Evolutionary conservation across 1,139 yeast species (phyloP).

Genomic region (Spathaspora sp.): DNA sequence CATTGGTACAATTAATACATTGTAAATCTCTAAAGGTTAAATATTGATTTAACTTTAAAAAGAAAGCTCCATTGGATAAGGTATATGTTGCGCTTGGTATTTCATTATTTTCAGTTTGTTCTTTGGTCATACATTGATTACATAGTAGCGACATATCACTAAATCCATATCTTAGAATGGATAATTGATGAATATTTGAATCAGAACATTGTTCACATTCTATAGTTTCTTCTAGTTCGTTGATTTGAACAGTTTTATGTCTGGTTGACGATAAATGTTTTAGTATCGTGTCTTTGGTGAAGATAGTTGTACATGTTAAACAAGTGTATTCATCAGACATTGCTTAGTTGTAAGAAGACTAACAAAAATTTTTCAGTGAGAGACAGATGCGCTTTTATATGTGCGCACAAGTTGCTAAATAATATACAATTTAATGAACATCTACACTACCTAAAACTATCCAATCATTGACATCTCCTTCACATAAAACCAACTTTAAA

Average conservation of each 20-base stretch:
- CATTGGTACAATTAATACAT: conserved; percentile 46
- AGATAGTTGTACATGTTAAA: conserved; percentile 27
- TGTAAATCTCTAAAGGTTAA: conserved; percentile 49
- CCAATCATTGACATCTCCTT: conserved; percentile 78
- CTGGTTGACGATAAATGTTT: conserved; percentile 54
- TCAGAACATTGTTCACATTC: conserved; percentile 60
- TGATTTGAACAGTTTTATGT: conserved; percentile 48
- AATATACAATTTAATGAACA: conserved; percentile 22
- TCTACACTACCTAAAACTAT: conserved; percentile 61
- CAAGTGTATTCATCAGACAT: conserved; percentile 21
- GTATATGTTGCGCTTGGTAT: conserved; percentile 52
- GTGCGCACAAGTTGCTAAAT: not conserved
- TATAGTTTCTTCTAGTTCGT: conserved; percentile 37
- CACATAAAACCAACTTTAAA: conserved; percentile 67
- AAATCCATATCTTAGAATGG: conserved; percentile 53
- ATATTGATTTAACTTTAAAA: conserved; percentile 48
- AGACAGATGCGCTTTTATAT: not conserved
- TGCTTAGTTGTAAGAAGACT: not conserved
- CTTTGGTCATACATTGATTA: conserved; percentile 44
- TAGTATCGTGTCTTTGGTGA: conserved; percentile 22
- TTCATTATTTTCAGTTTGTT: conserved; percentile 22
- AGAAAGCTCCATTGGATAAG: conserved; percentile 53
- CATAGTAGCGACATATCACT: conserved; percentile 55
- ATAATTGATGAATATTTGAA: conserved; percentile 53
- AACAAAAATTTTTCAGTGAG: not conserved